Evolutionary conservation across 1,284 basidiomycete species (phyloP).

Genomic region (Chondrostereum purpureum): DNA sequence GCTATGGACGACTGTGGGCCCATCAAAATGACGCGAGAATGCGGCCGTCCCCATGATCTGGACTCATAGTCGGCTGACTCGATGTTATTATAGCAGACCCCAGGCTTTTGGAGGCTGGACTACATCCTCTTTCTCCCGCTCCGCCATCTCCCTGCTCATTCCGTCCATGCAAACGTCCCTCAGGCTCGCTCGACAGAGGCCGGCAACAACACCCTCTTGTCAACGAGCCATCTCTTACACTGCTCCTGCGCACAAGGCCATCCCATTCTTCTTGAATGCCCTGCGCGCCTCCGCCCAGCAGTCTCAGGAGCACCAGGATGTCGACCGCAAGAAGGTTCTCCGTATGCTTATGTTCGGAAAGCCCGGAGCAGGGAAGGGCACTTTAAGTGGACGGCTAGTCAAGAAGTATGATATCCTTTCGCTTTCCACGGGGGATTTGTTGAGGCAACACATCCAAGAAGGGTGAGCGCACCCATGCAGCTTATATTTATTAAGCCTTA

Average conservation of each 20-base stretch:
- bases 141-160: neutral
- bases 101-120: too few species aligned
- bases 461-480: slow-evolving; percentile 28
- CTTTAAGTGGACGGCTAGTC: slow-evolving; percentile 64
- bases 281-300: slow-evolving; percentile 22
- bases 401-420: slow-evolving; percentile 71
- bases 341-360: slow-evolving; percentile 82
- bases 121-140: neutral
- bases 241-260: slow-evolving; percentile 27
- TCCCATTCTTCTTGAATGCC: slow-evolving; percentile 37
- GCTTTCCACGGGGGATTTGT: slow-evolving; percentile 75
- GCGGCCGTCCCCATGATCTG: too few species aligned
- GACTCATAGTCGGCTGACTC: too few species aligned
- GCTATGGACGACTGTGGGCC: too few species aligned
- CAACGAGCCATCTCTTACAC: slow-evolving; percentile 14
- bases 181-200: neutral
- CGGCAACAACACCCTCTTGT: neutral
- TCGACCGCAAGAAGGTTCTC: slow-evolving; percentile 25
- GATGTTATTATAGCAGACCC: too few species aligned
- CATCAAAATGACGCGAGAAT: too few species aligned
- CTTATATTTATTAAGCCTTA: slow-evolving; percentile 1
- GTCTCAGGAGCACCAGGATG: slow-evolving; percentile 8
- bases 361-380: slow-evolving; percentile 77
- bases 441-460: slow-evolving; percentile 74
- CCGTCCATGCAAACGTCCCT: neutral